Percentiles rank a stretch among this genome's conserved stretches.
Conservation (phyloP, 768 basidiomycete species). For the Boletus rex-veris region DNA sequence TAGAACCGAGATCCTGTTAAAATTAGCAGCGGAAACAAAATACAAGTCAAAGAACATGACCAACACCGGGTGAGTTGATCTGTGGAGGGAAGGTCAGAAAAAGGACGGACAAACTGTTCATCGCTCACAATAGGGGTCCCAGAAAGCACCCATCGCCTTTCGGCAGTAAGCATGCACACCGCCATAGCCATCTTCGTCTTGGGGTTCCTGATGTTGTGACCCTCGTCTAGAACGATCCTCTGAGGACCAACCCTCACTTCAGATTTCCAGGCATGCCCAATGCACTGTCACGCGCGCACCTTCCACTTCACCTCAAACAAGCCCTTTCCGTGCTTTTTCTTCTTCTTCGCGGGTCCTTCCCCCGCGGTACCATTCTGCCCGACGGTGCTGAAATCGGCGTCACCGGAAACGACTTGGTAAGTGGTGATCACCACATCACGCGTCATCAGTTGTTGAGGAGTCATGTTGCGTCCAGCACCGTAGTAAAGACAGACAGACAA, state of each 20-base stretch:
- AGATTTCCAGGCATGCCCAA: neutral
- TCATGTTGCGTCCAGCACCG: conserved; percentile 59
- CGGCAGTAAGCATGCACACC: conserved; percentile 56
- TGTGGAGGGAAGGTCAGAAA: conserved; percentile 22
- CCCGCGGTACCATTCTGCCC: conserved; percentile 9
- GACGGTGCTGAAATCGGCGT: conserved; percentile 35
- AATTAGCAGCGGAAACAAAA: neutral
- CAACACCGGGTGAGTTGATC: conserved; percentile 77
- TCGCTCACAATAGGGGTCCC: conserved; percentile 85
- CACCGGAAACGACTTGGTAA: conserved; percentile 67
- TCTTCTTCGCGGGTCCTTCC: conserved; percentile 41
- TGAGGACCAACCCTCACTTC: conserved; percentile 21
- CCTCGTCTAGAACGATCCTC: conserved; percentile 86
- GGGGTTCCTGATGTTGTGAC: conserved; percentile 82
- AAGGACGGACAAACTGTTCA: neutral
- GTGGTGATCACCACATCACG: conserved; percentile 84
- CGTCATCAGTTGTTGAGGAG: conserved; percentile 54
- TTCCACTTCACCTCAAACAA: conserved; percentile 81
- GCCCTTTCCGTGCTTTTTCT: conserved; percentile 54
- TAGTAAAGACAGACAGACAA: conserved; percentile 67
- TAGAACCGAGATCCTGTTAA: conserved; percentile 79
- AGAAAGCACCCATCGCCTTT: conserved; percentile 76
- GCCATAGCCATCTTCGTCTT: conserved; percentile 81
- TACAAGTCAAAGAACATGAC: neutral
- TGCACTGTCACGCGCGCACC: conserved; percentile 37